Evolutionary conservation across 257 asterid genomes (phyloP).

Genomic region (Capsicum pubescens): DNA sequence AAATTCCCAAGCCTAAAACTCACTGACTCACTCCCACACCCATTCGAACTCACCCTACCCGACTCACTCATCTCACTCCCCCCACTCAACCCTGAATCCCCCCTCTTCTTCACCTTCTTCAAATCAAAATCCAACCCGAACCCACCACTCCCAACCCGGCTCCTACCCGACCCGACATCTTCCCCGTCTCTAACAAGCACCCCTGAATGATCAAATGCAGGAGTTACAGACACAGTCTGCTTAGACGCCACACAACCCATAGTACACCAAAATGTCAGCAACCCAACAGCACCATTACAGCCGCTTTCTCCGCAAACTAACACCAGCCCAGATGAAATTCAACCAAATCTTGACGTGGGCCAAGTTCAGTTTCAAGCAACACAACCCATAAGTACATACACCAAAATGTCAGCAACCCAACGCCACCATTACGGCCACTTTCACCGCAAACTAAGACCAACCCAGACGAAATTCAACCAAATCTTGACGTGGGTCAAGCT

Average conservation of each 20-base stretch:
- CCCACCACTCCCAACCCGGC: constrained; percentile 40
- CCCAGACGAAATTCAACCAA: constrained; percentile 51
- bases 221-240: constrained; percentile 81
- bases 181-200: constrained; percentile 45
- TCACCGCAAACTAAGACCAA: constrained; percentile 35
- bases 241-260: constrained; percentile 97
- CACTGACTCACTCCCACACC: constrained; percentile 76
- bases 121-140: constrained; percentile 75
- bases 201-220: constrained; percentile 82
- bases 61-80: constrained; percentile 80
- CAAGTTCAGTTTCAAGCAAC: constrained; percentile 34
- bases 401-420: not conserved
- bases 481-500: constrained; percentile 59
- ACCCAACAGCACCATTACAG: not conserved
- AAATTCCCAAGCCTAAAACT: constrained; percentile 88
- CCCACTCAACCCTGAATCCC: constrained; percentile 62
- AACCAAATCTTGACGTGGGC: constrained; percentile 58
- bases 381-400: constrained; percentile 60
- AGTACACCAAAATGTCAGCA: not conserved
- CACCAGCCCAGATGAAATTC: constrained; percentile 49
- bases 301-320: constrained; percentile 31
- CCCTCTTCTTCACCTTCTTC: constrained; percentile 61
- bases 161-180: constrained; percentile 24
- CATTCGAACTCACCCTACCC: constrained; percentile 75
- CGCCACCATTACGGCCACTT: not conserved